phyloP scores from a whole-genome alignment of 2,329 filamentous ascomycete genomes.

The Leptographium lundbergii region DNA sequence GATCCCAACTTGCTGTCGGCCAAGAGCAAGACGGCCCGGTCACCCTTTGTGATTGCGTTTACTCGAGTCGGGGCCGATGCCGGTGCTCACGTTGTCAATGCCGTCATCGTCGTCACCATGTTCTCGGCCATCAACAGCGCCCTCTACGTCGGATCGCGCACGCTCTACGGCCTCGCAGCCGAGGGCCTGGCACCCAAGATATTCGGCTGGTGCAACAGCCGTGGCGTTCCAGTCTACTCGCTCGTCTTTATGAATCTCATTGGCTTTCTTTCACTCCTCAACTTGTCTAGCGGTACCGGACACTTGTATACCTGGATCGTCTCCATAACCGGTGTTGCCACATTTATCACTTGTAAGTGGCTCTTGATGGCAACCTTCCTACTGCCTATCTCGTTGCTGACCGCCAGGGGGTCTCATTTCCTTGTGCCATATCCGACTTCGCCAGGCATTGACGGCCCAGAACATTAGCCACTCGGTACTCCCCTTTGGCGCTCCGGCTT shows the following conservation, averaged over 20 bases:
- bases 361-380: neutral
- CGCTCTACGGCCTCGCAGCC: slow-evolving; percentile 42
- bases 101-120: slow-evolving; percentile 27
- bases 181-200: slow-evolving; percentile 40
- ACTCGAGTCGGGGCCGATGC: slow-evolving; percentile 27
- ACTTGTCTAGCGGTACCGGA: slow-evolving; percentile 39
- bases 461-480: neutral
- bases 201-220: slow-evolving; percentile 38
- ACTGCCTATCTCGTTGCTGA: neutral
- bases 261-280: slow-evolving; percentile 49
- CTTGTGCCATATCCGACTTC: neutral
- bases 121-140: slow-evolving; percentile 51
- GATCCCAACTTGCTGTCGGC: slow-evolving; percentile 35
- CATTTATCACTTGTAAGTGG: neutral
- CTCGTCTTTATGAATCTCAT: slow-evolving; percentile 46
- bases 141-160: slow-evolving; percentile 47
- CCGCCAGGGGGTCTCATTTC: neutral
- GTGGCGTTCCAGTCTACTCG: slow-evolving; percentile 50
- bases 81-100: slow-evolving; percentile 22
- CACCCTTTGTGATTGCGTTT: slow-evolving; percentile 44
- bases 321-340: neutral
- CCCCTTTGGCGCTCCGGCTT: neutral
- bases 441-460: neutral
- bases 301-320: slow-evolving; percentile 15
- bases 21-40: slow-evolving; percentile 35